Evolutionary conservation across 306 rosid genomes (phyloP).

Genomic region (Dryas alaskensis): DNA sequence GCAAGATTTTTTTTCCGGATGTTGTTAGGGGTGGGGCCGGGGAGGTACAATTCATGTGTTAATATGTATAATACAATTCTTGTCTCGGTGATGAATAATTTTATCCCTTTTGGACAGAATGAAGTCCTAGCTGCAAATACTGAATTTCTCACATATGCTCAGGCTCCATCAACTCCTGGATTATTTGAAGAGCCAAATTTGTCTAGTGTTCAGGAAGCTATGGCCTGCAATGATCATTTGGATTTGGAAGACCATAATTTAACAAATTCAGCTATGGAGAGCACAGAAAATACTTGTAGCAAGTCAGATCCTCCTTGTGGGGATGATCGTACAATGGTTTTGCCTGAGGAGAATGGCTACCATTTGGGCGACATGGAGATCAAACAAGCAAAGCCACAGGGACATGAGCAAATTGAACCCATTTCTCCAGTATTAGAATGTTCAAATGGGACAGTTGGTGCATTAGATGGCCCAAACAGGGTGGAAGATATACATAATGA

Average conservation of each 20-base stretch:
- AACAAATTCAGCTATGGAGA: conserved; percentile 33
- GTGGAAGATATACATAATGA: conserved; percentile 53
- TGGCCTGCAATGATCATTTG: conserved; percentile 49
- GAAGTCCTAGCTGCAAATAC: conserved; percentile 36
- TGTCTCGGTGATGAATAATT: conserved; percentile 15
- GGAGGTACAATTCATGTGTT: conserved; percentile 1
- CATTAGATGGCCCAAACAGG: conserved; percentile 49
- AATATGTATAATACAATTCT: not conserved
- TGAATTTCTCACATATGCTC: conserved; percentile 45
- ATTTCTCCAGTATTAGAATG: conserved; percentile 35
- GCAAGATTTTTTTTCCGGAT: not conserved
- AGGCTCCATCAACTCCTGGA: conserved; percentile 70
- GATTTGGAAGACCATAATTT: conserved; percentile 52
- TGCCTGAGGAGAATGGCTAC: conserved; percentile 47
- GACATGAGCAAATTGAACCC: conserved; percentile 27
- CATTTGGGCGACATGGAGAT: conserved; percentile 38
- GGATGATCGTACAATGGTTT: conserved; percentile 38
- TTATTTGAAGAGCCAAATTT: conserved; percentile 54
- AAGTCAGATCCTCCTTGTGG: conserved; percentile 27
- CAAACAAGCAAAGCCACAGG: conserved; percentile 39
- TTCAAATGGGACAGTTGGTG: conserved; percentile 39
- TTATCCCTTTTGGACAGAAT: conserved; percentile 43
- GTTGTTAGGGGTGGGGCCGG: not conserved
- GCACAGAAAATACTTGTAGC: conserved; percentile 29
- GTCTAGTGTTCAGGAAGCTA: conserved; percentile 47